A percentile compares a stretch with the other conserved stretches of the same genome.
phyloP scores from a whole-genome alignment of 306 rosid species.

The Trichosanthes cucumerina region DNA sequence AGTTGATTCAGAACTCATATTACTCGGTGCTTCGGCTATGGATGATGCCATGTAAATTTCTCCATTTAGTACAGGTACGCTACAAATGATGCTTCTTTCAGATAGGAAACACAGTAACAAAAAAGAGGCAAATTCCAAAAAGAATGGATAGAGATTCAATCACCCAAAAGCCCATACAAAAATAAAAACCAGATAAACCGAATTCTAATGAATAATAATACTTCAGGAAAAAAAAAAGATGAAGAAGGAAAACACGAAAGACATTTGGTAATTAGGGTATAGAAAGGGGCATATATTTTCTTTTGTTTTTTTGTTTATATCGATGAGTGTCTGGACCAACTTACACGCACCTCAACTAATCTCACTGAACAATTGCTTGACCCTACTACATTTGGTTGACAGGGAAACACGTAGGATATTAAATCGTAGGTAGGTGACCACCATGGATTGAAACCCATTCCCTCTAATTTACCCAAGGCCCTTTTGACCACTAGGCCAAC shows the following conservation, averaged over 20 bases:
- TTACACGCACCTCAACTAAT: no score
- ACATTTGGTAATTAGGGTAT: not conserved
- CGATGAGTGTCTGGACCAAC: no score
- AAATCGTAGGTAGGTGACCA: no score
- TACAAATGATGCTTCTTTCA: not conserved
- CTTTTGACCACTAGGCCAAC: no score
- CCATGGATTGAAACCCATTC: no score
- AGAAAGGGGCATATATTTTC: not conserved
- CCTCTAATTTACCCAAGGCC: no score
- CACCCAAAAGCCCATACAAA: not conserved
- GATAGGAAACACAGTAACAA: not conserved
- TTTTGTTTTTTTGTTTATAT: no score
- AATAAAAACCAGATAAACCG: not conserved
- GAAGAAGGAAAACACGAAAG: not conserved
- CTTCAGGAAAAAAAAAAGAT: not conserved
- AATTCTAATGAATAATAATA: not conserved
- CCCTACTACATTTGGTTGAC: no score
- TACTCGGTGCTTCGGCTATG: not conserved
- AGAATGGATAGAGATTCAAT: not conserved
- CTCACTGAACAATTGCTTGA: no score
- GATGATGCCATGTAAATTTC: not conserved
- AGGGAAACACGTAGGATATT: no score
- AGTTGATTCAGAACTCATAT: not conserved
- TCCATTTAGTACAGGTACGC: not conserved
- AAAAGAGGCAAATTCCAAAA: not conserved